These are phyloP conservation scores for Fusarium sp. DNA, from an alignment of 2,329 filamentous ascomycete species.

Conservation along the genomic window DNA sequence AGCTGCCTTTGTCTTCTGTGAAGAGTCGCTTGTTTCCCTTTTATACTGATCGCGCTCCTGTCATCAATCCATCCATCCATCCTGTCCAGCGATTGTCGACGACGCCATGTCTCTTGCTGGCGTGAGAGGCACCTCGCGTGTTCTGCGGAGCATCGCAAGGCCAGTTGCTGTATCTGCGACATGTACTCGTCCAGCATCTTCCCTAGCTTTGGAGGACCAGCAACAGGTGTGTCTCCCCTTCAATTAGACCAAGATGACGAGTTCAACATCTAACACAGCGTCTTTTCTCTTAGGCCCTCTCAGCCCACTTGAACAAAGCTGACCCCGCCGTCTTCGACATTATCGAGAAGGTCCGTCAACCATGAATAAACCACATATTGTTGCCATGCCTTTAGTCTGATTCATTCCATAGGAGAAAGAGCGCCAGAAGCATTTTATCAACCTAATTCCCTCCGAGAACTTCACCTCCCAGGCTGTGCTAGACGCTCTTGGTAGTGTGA, in stretches of 20 bases:
- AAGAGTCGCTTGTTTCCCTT: slow-evolving; percentile 17
- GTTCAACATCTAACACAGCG: slow-evolving; percentile 28
- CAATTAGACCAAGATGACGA: slow-evolving; percentile 27
- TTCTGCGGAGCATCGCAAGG: slow-evolving; percentile 58
- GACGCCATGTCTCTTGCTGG: slow-evolving; percentile 61
- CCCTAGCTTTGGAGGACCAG: slow-evolving; percentile 66
- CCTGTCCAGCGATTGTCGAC: slow-evolving; percentile 24
- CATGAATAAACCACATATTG: neutral
- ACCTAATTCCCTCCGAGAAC: slow-evolving; percentile 95
- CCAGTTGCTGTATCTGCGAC: slow-evolving; percentile 41
- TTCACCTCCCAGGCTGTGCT: slow-evolving; percentile 94
- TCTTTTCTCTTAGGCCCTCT: slow-evolving; percentile 75
- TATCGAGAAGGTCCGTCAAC: slow-evolving; percentile 79
- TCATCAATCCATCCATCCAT: slow-evolving; percentile 2
- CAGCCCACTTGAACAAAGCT: slow-evolving; percentile 81
- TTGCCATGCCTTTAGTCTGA: slow-evolving; percentile 1
- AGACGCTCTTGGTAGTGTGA: slow-evolving; percentile 90
- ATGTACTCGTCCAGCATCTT: slow-evolving; percentile 57
- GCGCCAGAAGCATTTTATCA: slow-evolving; percentile 98
- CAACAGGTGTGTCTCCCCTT: slow-evolving; percentile 63
- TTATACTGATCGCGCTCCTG: slow-evolving; percentile 5
- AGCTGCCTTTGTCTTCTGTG: slow-evolving; percentile 9
- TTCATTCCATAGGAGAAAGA: slow-evolving; percentile 79
- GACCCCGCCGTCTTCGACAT: slow-evolving; percentile 91
- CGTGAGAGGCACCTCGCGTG: slow-evolving; percentile 63